Percentiles rank a stretch among this genome's conserved stretches.
These are phyloP conservation scores for Cnidoscolus chayamansa DNA, from an alignment of 441 rosid species.

Conservation along the genomic window DNA sequence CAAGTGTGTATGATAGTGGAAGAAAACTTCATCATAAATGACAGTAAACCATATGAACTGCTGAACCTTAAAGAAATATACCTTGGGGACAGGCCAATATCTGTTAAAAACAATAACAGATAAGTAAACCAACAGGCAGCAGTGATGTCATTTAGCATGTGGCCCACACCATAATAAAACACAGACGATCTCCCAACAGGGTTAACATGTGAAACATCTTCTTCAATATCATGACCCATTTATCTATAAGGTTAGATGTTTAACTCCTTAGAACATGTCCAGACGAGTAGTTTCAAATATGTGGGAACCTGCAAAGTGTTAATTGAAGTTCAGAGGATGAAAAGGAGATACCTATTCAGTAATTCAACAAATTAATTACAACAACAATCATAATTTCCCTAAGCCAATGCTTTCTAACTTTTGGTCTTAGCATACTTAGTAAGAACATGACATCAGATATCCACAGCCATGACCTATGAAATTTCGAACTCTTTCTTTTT, in stretches of 20 bases:
- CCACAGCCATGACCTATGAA: background rate
- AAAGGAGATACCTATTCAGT: background rate
- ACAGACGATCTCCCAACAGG: constrained; percentile 70
- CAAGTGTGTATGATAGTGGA: background rate
- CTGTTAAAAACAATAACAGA: constrained; percentile 77
- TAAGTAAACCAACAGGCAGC: constrained; percentile 98
- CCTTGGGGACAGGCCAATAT: constrained; percentile 85
- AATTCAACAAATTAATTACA: background rate
- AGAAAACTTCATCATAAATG: background rate
- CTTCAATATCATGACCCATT: constrained; percentile 45
- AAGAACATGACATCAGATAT: background rate
- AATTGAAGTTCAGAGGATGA: constrained; percentile 5
- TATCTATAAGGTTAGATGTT: constrained; percentile 5
- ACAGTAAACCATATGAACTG: background rate
- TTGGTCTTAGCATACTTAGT: background rate
- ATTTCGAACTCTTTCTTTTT: background rate
- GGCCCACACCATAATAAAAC: constrained; percentile 83
- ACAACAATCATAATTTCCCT: background rate
- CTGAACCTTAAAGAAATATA: constrained; percentile 17
- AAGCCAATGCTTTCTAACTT: background rate
- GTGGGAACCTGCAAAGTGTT: constrained; percentile 18
- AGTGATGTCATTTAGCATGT: constrained; percentile 95
- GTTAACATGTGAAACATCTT: constrained; percentile 38
- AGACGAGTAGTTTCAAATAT: constrained; percentile 6
- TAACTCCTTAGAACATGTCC: constrained; percentile 8